Conservation (phyloP, 2,329 filamentous ascomycete species). For the Penicillium sp. region DNA sequence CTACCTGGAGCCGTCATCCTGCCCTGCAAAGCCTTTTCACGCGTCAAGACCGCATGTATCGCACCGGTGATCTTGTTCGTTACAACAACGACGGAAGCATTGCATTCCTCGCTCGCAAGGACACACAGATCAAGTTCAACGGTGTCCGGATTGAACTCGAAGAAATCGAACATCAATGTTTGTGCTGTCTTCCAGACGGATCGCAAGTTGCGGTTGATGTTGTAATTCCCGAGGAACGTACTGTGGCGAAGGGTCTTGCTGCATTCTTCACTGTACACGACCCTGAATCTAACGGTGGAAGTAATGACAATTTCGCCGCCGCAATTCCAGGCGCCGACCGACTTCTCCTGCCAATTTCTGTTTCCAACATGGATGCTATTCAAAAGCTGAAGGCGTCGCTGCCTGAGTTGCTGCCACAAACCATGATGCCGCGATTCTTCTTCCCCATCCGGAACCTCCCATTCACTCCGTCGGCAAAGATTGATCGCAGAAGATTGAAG, state of each 20-base stretch:
- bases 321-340: conserved; percentile 20
- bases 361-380: conserved; percentile 24
- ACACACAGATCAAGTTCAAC: conserved; percentile 43
- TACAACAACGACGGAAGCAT: conserved; percentile 38
- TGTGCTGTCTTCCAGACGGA: conserved; percentile 35
- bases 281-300: conserved; percentile 20
- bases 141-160: conserved; percentile 49
- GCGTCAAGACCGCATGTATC: conserved; percentile 36
- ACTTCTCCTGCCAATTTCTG: conserved; percentile 29
- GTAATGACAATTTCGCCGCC: conserved; percentile 20
- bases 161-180: conserved; percentile 48
- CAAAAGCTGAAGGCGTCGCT: conserved; percentile 30
- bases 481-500: conserved; percentile 43
- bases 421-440: conserved; percentile 48
- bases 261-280: conserved; percentile 36
- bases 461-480: conserved; percentile 46
- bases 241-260: conserved; percentile 33
- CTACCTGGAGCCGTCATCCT: conserved; percentile 30
- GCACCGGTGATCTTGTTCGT: conserved; percentile 40
- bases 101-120: conserved; percentile 36
- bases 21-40: conserved; percentile 24
- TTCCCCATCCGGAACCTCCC: conserved; percentile 45
- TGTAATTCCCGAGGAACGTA: conserved; percentile 33
- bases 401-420: conserved; percentile 35
- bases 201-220: conserved; percentile 49